Base-by-base conservation (phyloP, 2,329 filamentous ascomycete genomes). In the Madurella fahalii region DNA sequence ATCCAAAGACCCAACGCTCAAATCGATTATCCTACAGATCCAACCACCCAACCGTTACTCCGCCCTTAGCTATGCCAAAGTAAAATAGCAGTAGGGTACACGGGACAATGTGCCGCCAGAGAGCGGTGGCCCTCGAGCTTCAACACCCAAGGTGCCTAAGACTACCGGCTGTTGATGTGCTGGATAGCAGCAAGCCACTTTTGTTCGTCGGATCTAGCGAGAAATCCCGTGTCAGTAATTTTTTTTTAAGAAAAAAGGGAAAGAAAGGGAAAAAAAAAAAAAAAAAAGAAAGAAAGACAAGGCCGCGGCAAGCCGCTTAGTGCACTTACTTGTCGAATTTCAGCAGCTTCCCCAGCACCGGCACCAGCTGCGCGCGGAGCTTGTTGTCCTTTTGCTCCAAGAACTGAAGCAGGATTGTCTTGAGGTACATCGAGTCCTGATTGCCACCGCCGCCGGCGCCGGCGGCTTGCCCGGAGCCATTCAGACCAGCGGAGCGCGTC, bases 101-200 rank as follows among this genome's bases (percentile, higher is more conserved):
- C 34, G 20, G 46, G n/a, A 25, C 40, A 43, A 43, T 17, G 25
- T 12, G 44, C 15, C 20, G 48, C 12, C 25, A 13, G 7, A 52
- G 41, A 32, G 8, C 31, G 30, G 25, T 40, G 40, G 4, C 15
- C n/a, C 20, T 18, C 18, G 20, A 9, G 5, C 15, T 17, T 13
- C 17, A 8, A 39, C 11, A 11, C 20, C 5, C 25, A 17, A n/a
- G n/a, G 13, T 20, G 15, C n/a, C n/a, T n/a, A n/a, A n/a, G 15
- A 18, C 39, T 61, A 67, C 50, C 71, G 65, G 42, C 68, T 69
- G 15, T 69, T 71, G 37, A 79, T 73, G 50, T 79, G 75, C 57
- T 81, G 77, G 15, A 95, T 85, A 2, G 87, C 90, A 16, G 85
- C 81, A 71, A 86, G 83, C 90, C 90, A 95, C 71, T 90, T 93